Evolutionary conservation across 352 stramenopile species (phyloP).

Genomic region (Phytophthora citrophthora): DNA sequence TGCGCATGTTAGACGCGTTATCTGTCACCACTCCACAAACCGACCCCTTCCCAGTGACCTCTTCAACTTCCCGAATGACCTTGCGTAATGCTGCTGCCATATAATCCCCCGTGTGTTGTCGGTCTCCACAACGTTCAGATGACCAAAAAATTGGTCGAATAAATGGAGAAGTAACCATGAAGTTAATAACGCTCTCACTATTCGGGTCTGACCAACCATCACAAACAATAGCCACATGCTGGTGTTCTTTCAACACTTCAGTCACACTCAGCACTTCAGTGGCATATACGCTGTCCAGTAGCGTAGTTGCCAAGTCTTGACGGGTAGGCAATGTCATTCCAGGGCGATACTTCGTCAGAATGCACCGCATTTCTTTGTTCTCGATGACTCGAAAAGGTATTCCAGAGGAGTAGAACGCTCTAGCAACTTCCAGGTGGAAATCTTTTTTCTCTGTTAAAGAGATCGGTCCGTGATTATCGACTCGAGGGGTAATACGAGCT

Average conservation of each 20-base stretch:
- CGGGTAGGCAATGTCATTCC: neutral
- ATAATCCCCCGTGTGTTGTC: too few relatives aligned
- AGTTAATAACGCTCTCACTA: constrained; percentile 23
- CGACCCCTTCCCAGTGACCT: too few relatives aligned
- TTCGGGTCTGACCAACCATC: constrained; percentile 22
- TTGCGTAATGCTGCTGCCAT: too few relatives aligned
- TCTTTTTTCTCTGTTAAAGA: neutral
- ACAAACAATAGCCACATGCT: constrained; percentile 13
- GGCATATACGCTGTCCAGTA: neutral
- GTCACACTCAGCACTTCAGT: neutral
- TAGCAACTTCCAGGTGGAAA: neutral
- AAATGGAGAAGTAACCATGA: neutral
- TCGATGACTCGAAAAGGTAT: constrained; percentile 11
- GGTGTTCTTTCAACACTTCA: neutral
- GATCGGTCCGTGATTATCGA: too few relatives aligned
- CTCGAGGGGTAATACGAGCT: too few relatives aligned
- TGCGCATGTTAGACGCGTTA: too few relatives aligned
- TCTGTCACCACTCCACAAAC: too few relatives aligned
- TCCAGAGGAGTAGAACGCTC: neutral
- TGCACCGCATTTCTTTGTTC: neutral
- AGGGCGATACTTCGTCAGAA: neutral
- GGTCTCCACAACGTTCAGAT: too few relatives aligned
- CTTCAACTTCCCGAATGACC: too few relatives aligned
- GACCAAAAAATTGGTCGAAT: neutral
- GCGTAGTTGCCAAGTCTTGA: neutral